Evolutionary conservation across 768 basidiomycete genomes (phyloP), one percentile per base, ranked within the genome.

Genomic region (Cystofilobasidium capitatum): DNA sequence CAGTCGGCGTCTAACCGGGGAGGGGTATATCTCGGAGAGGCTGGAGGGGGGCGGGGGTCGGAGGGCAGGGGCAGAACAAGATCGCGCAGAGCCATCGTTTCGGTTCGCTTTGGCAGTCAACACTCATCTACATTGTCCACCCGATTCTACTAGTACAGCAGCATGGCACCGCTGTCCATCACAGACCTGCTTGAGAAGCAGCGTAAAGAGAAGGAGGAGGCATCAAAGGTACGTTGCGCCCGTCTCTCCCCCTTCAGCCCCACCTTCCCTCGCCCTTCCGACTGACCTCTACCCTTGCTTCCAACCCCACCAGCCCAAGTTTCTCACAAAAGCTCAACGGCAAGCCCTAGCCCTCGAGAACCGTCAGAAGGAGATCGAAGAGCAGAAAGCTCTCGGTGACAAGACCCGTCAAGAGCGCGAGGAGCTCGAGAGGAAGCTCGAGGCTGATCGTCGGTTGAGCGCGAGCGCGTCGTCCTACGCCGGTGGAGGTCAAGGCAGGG

Each of bases 311-410:
- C 77, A 97, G 92, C 94, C 94, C 40, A 94, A 85, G 77, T 98
- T 98, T 80, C 81, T 98, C 17, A 84, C 89, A 2, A 98, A 89
- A 78, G 89, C 92, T 71, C 89, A 96, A 73, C 85, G 94, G 58
- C 90, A 89, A 22, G 84, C 85, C 74, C 78, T 96, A 40, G 94
- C 94, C 3, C 88, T 97, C 69, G 85, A 86, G 20, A 88, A 89
- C 72, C 86, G 94, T 17, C 83, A 86, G 24, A 83, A 87, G 67
- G 93, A 97, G 75, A 87, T 97, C 45, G 82, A 80, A 60, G 84
- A 84, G 51, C 83, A 89, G 73, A 85, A 81, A 69, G 84, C 83
- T 64, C 82, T 80, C 58, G 86, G 87, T 24, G 87, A 90, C 55
- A 78, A 78, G 8, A 68, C 84, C 6, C 81, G 81, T 70, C 75